Evolutionary conservation across 352 stramenopile genomes (phyloP), one percentile per base, ranked within the genome.

Genomic region (Thraustotheca clavata): DNA sequence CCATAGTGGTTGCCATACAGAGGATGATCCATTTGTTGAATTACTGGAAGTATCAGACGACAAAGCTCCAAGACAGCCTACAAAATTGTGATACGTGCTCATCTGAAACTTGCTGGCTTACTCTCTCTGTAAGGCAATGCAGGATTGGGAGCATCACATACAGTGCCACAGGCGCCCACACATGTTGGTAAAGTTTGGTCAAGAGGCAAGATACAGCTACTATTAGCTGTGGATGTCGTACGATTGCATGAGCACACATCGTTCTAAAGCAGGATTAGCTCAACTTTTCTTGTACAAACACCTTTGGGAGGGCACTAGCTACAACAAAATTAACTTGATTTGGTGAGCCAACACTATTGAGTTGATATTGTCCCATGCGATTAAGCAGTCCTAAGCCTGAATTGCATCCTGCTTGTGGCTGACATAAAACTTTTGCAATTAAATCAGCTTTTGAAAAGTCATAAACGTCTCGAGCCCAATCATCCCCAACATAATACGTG

Each of bases 401-500:
- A 9, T 76, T 86, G 69, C 83, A 91, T 50, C 83, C 85, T 14
- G 80, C 62, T 1, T 60, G 57, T 11, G 70, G 49, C 4, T 59
- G 75, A 67, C 83, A 91, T 26, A 86, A 14, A 6, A 85, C 52
- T 29, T 76, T 59, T 60, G 69, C 62, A 31, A 89, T 82, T 14
- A 68, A 67, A 55, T 92, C 83, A 22, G 67, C 72, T 35, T 77
- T 71, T 52, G 79, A 90, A 49, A 77, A 89, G 61, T 88, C 80
- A 62, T 88, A 87, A 24, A 92, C 65, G 49, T 92, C 80, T 5
- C 78, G 76, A 3, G 87, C 72, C 59, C 73, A 75, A 62, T 92
- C 79, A 24, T 71, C 76, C 26, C 80, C 77, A 34, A 89, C 69
- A 55, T 80, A 90, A 65, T 83, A 90, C 20, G 73, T 88, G 12